Conservation (phyloP, 352 stramenopile genomes). For the Pythium guiyangense region DNA sequence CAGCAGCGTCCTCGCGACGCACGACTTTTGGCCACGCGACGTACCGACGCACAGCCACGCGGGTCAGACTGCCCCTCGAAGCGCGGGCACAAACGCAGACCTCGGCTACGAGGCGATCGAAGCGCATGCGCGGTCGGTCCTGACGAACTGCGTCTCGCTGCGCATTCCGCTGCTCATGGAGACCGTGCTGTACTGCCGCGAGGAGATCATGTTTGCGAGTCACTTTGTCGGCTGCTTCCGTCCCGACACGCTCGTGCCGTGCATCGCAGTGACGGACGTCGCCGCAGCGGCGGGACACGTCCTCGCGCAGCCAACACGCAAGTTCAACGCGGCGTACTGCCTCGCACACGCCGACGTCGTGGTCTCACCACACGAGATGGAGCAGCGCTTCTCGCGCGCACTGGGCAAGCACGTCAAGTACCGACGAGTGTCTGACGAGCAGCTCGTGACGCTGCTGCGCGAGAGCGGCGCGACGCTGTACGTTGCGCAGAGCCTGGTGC, state of each 20-base stretch:
- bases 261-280: conserved; percentile 66
- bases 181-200: conserved; percentile 65
- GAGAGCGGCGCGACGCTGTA: conserved; percentile 46
- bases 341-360: conserved; percentile 35
- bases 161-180: conserved; percentile 76
- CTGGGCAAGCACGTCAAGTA: conserved; percentile 50
- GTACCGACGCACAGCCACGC: not conserved
- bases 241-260: conserved; percentile 41
- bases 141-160: conserved; percentile 49
- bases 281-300: conserved; percentile 45
- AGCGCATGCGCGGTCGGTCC: conserved; percentile 41
- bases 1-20: conserved; percentile 55
- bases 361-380: conserved; percentile 43
- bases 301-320: conserved; percentile 33
- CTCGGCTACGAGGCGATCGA: conserved; percentile 62
- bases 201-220: conserved; percentile 67
- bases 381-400: conserved; percentile 24
- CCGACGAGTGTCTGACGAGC: conserved; percentile 33
- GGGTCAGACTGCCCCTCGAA: too few relatives aligned
- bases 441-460: conserved; percentile 38
- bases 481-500: conserved; percentile 44
- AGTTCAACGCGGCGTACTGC: conserved; percentile 54
- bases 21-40: conserved; percentile 22
- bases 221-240: conserved; percentile 54
- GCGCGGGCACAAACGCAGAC: conserved; percentile 18